These are phyloP conservation scores for Neonectria magnoliae DNA, from an alignment of 2,329 filamentous ascomycete species.

Conservation along the genomic window DNA sequence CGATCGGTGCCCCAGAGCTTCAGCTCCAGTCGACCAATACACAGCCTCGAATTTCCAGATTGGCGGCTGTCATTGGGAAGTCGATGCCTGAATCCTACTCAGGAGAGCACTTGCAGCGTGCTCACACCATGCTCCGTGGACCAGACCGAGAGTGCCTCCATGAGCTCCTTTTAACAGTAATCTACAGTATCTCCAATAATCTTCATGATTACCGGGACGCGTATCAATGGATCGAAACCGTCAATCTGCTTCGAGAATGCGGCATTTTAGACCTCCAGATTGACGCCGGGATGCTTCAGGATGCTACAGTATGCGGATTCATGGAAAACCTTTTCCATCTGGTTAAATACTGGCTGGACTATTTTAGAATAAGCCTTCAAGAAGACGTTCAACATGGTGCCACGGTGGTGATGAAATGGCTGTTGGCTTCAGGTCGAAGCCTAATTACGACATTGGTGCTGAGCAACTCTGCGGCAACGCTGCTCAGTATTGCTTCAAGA, in stretches of 20 bases:
- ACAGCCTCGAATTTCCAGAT: background rate
- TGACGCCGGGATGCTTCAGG: background rate
- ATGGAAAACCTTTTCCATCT: conserved; percentile 9
- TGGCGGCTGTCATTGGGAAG: background rate
- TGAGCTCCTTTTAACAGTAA: background rate
- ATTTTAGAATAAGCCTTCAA: too few relatives aligned
- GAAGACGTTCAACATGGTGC: background rate
- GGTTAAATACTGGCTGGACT: background rate
- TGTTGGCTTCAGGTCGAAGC: background rate
- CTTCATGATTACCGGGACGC: background rate
- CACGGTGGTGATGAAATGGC: background rate
- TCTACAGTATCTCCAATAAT: conserved; percentile 10
- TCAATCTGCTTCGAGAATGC: background rate
- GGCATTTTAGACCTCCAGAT: background rate
- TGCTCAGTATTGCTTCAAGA: background rate
- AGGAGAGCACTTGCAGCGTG: conserved; percentile 3
- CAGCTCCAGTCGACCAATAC: background rate
- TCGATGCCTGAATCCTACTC: conserved; percentile 12
- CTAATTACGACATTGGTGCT: background rate
- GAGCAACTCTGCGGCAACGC: background rate
- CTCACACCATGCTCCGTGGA: background rate
- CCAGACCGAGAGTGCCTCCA: background rate
- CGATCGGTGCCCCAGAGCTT: background rate
- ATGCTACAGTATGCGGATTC: background rate
- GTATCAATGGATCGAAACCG: background rate